Evolutionary conservation across 306 rosid genomes (phyloP).

Genomic region (Corylus heterophylla): DNA sequence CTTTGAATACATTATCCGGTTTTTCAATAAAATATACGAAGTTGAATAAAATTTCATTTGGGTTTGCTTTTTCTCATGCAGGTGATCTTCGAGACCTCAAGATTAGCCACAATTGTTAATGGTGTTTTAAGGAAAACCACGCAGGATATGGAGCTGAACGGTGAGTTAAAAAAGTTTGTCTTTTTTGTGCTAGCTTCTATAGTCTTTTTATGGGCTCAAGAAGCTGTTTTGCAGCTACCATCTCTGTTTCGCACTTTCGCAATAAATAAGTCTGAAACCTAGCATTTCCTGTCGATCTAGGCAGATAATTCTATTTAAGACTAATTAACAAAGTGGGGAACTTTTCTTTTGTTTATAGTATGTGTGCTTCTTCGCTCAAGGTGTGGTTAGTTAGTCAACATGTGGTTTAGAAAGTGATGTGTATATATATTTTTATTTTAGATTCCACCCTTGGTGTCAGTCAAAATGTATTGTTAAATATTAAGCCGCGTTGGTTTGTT

Average conservation of each 20-base stretch:
- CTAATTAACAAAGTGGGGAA: conserved; percentile 28
- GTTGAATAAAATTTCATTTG: conserved; percentile 5
- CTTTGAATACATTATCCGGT: conserved; percentile 12
- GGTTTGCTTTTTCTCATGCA: conserved; percentile 34
- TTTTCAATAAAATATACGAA: background rate
- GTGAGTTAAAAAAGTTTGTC: conserved; percentile 41
- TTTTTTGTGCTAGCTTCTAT: conserved; percentile 18
- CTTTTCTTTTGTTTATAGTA: conserved; percentile 1
- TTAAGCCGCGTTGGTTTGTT: background rate
- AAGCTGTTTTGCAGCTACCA: conserved; percentile 34
- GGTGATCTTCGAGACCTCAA: conserved; percentile 98
- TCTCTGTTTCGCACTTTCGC: conserved; percentile 36
- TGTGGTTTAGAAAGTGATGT: background rate
- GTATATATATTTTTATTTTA: background rate
- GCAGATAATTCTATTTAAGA: conserved; percentile 40
- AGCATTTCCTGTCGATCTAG: conserved; percentile 39
- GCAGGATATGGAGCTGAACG: conserved; percentile 85
- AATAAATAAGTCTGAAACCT: conserved; percentile 24
- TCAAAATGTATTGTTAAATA: background rate
- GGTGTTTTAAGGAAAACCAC: conserved; percentile 95
- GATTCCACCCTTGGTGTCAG: background rate
- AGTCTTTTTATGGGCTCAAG: conserved; percentile 52
- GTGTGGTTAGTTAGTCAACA: background rate
- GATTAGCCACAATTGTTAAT: conserved; percentile 93
- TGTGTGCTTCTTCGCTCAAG: conserved; percentile 12